Evolutionary conservation across 805 yeast species (phyloP).

Genomic region (Ogataea haglerorum): DNA sequence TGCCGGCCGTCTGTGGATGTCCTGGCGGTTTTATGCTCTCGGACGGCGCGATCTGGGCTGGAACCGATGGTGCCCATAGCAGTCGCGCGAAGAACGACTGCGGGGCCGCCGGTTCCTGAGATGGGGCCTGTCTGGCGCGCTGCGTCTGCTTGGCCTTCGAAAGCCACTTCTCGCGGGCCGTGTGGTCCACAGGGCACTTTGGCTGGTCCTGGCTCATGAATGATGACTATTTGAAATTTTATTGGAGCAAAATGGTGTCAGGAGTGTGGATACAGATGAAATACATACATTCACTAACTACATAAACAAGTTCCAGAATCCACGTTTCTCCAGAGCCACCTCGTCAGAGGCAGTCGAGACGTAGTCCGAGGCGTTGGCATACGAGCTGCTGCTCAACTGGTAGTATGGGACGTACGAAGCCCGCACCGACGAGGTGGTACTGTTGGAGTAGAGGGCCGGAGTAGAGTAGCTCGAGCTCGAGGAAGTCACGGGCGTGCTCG

Average conservation of each 20-base stretch:
- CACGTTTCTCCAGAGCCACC: constrained; percentile 14
- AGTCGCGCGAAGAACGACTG: constrained; percentile 2
- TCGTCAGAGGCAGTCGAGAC: constrained; percentile 15
- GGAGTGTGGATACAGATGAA: background rate
- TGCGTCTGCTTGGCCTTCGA: constrained; percentile 29
- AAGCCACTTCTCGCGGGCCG: constrained; percentile 59
- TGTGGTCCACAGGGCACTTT: constrained; percentile 68
- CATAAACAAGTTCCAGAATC: constrained; percentile 21
- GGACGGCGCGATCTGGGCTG: background rate
- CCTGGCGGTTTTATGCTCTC: background rate
- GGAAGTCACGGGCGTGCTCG: constrained; percentile 7
- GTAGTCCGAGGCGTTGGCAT: constrained; percentile 11
- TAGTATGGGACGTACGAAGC: constrained; percentile 13
- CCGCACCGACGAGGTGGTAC: constrained; percentile 7
- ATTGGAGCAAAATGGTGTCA: constrained; percentile 11
- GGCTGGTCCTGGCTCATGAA: constrained; percentile 24
- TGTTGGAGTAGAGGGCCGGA: constrained; percentile 1
- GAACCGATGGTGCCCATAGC: constrained; percentile 8
- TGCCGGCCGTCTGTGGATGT: constrained; percentile 1
- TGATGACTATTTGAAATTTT: constrained; percentile 16
- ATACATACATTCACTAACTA: constrained; percentile 1
- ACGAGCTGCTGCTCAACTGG: constrained; percentile 10
- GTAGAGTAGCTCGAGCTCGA: constrained; percentile 7
- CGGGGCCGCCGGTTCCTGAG: background rate
- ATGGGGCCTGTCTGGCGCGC: constrained; percentile 8